Conservation (phyloP, 805 yeast species). For the Sugiyamaella floridensis region DNA sequence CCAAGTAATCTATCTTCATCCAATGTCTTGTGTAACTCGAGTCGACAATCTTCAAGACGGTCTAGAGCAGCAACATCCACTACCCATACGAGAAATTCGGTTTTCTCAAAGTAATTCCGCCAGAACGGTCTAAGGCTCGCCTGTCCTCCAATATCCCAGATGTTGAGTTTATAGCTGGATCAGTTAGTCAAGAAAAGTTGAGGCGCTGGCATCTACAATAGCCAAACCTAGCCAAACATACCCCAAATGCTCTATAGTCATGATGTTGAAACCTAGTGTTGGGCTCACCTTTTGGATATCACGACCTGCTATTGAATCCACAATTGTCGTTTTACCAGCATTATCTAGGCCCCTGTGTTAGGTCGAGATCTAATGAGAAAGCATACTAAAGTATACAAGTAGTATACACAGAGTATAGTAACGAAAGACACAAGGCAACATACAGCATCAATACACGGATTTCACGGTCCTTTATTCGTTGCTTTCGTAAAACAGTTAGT, state of each 20-base stretch:
- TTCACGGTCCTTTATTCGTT: slow-evolving; percentile 72
- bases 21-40: slow-evolving; percentile 57
- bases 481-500: slow-evolving; percentile 70
- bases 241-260: slow-evolving; percentile 42
- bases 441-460: slow-evolving; percentile 60
- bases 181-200: not conserved
- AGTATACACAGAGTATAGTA: too few species aligned
- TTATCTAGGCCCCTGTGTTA: slow-evolving; percentile 65
- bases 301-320: slow-evolving; percentile 47
- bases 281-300: slow-evolving; percentile 61
- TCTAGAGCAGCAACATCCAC: slow-evolving; percentile 59
- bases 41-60: slow-evolving; percentile 56
- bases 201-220: too few species aligned
- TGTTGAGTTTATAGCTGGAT: slow-evolving; percentile 28
- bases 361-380: too few species aligned
- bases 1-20: slow-evolving; percentile 66
- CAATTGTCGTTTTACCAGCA: slow-evolving; percentile 85
- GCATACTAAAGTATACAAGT: too few species aligned
- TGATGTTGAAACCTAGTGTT: slow-evolving; percentile 84
- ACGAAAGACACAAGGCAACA: slow-evolving; percentile 12
- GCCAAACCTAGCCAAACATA: too few species aligned
- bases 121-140: slow-evolving; percentile 76
- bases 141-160: slow-evolving; percentile 90
- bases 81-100: slow-evolving; percentile 80
- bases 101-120: slow-evolving; percentile 85